phyloP scores from a whole-genome alignment of 2,329 filamentous ascomycete genomes.

The Fusarium sp. region DNA sequence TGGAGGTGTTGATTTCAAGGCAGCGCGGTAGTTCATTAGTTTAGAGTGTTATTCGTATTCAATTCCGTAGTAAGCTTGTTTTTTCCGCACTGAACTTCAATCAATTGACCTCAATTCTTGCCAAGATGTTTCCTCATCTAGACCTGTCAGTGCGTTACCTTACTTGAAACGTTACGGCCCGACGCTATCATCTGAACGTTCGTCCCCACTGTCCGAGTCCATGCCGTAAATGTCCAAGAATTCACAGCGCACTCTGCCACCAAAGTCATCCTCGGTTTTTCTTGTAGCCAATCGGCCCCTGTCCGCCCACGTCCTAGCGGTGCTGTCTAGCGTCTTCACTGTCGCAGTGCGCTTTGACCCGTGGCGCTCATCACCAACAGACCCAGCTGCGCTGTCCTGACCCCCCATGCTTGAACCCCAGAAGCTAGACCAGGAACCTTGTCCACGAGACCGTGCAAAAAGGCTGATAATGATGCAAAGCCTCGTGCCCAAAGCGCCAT shows the following conservation, averaged over 20 bases:
- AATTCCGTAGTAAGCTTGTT: not conserved
- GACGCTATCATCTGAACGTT: not conserved
- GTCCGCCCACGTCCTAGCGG: not conserved
- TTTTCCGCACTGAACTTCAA: not conserved
- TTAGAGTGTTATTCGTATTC: not conserved
- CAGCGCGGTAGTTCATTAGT: conserved; percentile 18
- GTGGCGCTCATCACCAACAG: conserved; percentile 1
- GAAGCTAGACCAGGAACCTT: not conserved
- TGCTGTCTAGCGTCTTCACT: not conserved
- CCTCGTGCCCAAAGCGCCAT: conserved; percentile 15
- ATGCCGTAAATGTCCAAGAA: not conserved
- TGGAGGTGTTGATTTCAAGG: conserved; percentile 32
- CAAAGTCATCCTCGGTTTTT: not conserved
- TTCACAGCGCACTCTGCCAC: not conserved
- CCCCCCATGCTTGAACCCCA: not conserved
- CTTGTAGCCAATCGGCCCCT: not conserved
- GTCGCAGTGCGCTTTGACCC: conserved; percentile 7
- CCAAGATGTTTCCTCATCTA: not conserved
- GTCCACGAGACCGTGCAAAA: not conserved
- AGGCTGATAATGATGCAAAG: conserved; percentile 1
- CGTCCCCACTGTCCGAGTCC: not conserved
- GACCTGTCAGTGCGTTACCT: not conserved
- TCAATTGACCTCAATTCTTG: not conserved
- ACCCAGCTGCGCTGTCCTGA: not conserved
- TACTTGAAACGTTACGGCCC: not conserved